Evolutionary conservation across 352 stramenopile species (phyloP).

Genomic region (Globisporangium rhizosaccharum): DNA sequence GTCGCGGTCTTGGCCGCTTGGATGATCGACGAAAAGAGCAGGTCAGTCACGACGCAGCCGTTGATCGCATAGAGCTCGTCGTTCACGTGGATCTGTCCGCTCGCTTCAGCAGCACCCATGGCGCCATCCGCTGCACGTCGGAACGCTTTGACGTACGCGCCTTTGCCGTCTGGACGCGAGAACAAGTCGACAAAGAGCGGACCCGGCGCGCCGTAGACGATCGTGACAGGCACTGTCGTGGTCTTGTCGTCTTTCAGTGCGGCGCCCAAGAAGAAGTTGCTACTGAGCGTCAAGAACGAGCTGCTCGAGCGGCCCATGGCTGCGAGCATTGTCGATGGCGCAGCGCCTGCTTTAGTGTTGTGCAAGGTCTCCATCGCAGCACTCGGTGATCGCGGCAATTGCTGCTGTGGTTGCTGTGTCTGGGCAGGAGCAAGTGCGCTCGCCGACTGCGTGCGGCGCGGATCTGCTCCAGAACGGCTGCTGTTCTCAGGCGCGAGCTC

Average conservation of each 20-base stretch:
- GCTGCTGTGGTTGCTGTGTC: constrained; percentile 4
- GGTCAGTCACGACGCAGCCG: constrained; percentile 40
- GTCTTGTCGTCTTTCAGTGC: constrained; percentile 17
- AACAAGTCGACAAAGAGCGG: constrained; percentile 74
- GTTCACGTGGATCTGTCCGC: constrained; percentile 43
- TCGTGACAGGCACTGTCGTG: constrained; percentile 25
- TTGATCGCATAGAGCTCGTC: constrained; percentile 77
- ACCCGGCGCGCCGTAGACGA: constrained; percentile 43
- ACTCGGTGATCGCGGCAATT: neutral
- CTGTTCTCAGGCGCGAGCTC: neutral
- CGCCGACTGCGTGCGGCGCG: constrained; percentile 52
- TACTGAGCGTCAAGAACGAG: constrained; percentile 37
- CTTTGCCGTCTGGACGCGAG: constrained; percentile 58
- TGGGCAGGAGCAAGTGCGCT: constrained; percentile 11
- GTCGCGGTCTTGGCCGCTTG: constrained; percentile 48
- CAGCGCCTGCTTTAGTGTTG: constrained; percentile 6
- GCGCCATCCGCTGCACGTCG: constrained; percentile 45
- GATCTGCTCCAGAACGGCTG: constrained; percentile 5
- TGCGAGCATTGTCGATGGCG: constrained; percentile 21
- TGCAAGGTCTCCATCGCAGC: neutral
- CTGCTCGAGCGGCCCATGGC: constrained; percentile 22
- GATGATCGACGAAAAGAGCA: constrained; percentile 64
- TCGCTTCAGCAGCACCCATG: constrained; percentile 52
- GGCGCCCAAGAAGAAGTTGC: constrained; percentile 20
- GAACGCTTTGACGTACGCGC: constrained; percentile 73